Evolutionary conservation across 306 rosid species (phyloP).

Genomic region (Erythrophleum fordii): DNA sequence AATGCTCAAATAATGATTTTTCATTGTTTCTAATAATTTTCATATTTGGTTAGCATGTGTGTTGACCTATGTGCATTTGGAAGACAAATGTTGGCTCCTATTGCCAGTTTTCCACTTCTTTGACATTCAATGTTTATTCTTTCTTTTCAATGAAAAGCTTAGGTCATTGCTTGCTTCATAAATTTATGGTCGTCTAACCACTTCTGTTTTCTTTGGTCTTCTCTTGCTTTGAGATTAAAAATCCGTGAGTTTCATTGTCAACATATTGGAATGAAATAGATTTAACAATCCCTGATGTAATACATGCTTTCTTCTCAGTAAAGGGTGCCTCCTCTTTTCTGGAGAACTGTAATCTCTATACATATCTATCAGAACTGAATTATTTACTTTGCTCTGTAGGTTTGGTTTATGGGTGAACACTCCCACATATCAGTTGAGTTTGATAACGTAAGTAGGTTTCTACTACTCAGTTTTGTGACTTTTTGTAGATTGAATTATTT

Average conservation of each 20-base stretch:
- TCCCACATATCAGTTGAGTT: conserved; percentile 87
- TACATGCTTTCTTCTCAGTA: conserved; percentile 18
- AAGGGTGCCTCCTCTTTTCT: background rate
- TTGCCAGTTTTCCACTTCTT: conserved; percentile 11
- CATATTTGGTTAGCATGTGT: background rate
- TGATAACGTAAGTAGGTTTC: conserved; percentile 69
- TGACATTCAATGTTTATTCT: conserved; percentile 8
- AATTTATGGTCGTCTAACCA: background rate
- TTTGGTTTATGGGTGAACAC: conserved; percentile 92
- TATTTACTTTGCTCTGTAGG: conserved; percentile 60
- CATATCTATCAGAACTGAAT: conserved; percentile 25
- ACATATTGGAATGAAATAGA: conserved; percentile 25
- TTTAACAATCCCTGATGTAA: conserved; percentile 14
- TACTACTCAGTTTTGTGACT: conserved; percentile 35
- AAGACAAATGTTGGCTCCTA: conserved; percentile 6
- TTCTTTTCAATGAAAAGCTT: background rate
- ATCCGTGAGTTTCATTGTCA: background rate
- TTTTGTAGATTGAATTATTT: background rate
- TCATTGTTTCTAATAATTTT: background rate
- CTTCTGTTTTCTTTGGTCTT: background rate
- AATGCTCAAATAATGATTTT: conserved; percentile 14
- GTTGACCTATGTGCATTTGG: background rate
- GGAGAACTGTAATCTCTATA: conserved; percentile 2
- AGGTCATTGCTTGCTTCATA: background rate
- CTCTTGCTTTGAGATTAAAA: conserved; percentile 21